These are phyloP conservation scores for Croton laevigatus DNA, from an alignment of 441 rosid species.

Conservation along the genomic window DNA sequence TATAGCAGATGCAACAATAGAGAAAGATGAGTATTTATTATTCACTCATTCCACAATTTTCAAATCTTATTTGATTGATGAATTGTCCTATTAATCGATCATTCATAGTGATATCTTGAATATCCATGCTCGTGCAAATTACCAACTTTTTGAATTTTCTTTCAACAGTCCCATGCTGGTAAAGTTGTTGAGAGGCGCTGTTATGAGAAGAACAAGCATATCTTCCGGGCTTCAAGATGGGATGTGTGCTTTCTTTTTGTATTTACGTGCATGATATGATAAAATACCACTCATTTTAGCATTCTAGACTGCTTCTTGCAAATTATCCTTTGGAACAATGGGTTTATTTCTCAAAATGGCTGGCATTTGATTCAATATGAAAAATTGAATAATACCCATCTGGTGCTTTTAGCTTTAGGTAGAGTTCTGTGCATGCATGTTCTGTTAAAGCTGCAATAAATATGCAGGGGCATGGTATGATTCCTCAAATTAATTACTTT, in stretches of 20 bases:
- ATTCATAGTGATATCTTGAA: no score
- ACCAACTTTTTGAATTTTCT: neutral
- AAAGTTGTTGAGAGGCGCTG: constrained; percentile 98
- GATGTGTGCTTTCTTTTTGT: constrained; percentile 47
- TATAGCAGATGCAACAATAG: constrained; percentile 91
- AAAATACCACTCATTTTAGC: neutral
- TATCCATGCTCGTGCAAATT: neutral
- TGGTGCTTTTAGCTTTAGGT: neutral
- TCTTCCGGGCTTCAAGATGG: constrained; percentile 97
- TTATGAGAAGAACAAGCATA: constrained; percentile 97
- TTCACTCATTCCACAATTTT: neutral
- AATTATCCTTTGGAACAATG: neutral
- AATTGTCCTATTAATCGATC: neutral
- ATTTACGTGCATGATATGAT: no score
- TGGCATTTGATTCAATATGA: neutral
- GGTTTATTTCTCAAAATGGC: neutral
- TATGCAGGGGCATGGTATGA: neutral
- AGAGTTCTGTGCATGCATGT: no score
- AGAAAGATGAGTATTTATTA: constrained; percentile 91
- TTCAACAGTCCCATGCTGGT: constrained; percentile 88
- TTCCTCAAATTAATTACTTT: neutral
- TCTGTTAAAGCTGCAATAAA: no score
- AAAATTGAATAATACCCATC: neutral
- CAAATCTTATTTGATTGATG: neutral
- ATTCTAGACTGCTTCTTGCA: neutral